A percentile compares a stretch with the other conserved stretches of the same genome.
Evolutionary conservation across 73 alveolate species (phyloP).

Genomic region (Blepharisma japonicum): DNA sequence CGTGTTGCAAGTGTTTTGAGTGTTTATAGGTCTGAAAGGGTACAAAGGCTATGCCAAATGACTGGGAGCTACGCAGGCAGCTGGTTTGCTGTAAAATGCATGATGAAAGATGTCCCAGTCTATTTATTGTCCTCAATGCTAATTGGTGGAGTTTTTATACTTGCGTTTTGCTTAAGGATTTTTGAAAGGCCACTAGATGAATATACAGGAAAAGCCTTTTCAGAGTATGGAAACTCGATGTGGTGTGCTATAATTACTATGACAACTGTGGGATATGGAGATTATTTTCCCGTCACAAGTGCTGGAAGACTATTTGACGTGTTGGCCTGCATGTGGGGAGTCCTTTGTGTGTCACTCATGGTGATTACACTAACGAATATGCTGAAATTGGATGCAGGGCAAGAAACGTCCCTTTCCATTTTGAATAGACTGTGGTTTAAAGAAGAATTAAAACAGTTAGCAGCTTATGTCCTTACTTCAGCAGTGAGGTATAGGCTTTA

Average conservation of each 20-base stretch:
- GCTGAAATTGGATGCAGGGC: conserved; percentile 60
- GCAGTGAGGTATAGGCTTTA: conserved; percentile 22
- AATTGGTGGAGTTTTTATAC: conserved; percentile 35
- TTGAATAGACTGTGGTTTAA: conserved; percentile 51
- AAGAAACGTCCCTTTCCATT: conserved; percentile 46
- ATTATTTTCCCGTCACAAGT: conserved; percentile 74
- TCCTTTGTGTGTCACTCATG: conserved; percentile 65
- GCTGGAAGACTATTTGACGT: conserved; percentile 74
- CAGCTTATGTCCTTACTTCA: conserved; percentile 38
- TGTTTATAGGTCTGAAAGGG: conserved; percentile 37
- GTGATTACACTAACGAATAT: conserved; percentile 65
- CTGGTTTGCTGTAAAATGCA: conserved; percentile 59
- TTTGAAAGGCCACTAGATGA: conserved; percentile 45
- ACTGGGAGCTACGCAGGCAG: conserved; percentile 46
- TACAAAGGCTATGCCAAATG: conserved; percentile 41
- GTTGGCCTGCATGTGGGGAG: conserved; percentile 83
- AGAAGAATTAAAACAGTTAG: conserved; percentile 42
- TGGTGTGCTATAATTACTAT: conserved; percentile 83
- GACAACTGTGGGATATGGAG: conserved; percentile 89
- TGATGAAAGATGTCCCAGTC: conserved; percentile 59
- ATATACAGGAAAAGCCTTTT: conserved; percentile 33
- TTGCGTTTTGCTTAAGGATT: conserved; percentile 42
- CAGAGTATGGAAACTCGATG: conserved; percentile 53
- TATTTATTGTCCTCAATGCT: conserved; percentile 35
- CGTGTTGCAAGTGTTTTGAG: background rate